Base-by-base conservation (phyloP, 2,329 filamentous ascomycete genomes). In the Pleomassaria siparia region DNA sequence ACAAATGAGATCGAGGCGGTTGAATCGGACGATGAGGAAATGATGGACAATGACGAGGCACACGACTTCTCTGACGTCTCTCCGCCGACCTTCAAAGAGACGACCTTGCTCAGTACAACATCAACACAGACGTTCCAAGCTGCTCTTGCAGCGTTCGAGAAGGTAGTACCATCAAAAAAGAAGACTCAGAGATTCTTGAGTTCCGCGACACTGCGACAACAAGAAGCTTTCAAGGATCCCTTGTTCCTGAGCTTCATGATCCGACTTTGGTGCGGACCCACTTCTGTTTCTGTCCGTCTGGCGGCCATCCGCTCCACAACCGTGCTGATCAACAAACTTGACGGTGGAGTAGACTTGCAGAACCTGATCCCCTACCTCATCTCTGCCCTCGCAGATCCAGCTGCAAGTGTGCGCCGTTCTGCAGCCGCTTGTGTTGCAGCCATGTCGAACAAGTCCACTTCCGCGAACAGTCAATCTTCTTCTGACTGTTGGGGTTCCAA, bases 331-430 rank as follows among this genome's bases (percentile, higher is more conserved):
- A 60, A 59, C 39, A 48, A 59, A 20, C 32, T 53, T 5, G 76
- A 74, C 46, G 62, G 68, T 62, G 74, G 76, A 16, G 63, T 81
- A 7, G 88, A 96, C 64, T 78, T 91, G 40, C 92, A 97, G 65
- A 81, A 83, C 10, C 68, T 96, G 15, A 65, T 96, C n/a, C 92
- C 92, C 2, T 96, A 95, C 71, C 76, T 86, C 25, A 74, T 96
- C 37, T 77, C 81, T 29, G 88, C 87, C 18, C 79, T 97, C 15
- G 78, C 83, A 20, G 92, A 97, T 66, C 74, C 84, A 4, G 88
- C 88, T 1, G 84, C 86, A 53, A 83, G 84, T 52, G 86, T 96
- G 33, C 86, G 91, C 36, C 83, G 85, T 52, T 84, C 89, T 42
- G 88, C 91, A 16, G 84, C 86, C 18, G 81, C 86, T 43, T 76